Percentiles rank a stretch among this genome's conserved stretches.
Evolutionary conservation across 2,329 filamentous ascomycete species (phyloP).

Genomic region (Colletotrichum abscissum): DNA sequence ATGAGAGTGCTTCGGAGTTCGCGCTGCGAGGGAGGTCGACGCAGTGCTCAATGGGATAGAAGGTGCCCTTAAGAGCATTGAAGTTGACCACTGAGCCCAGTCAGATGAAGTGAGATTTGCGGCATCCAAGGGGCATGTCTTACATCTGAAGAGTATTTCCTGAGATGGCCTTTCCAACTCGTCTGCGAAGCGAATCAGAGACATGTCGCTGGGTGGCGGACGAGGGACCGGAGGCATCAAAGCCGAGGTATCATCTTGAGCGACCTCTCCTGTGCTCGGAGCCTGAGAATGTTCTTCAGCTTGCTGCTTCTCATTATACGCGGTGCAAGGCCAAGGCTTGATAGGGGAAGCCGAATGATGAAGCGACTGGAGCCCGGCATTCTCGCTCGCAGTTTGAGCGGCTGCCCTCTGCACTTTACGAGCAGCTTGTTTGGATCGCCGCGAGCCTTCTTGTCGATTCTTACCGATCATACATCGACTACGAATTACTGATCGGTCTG

Average conservation of each 20-base stretch:
- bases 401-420: not conserved
- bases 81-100: not conserved
- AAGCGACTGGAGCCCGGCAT: not conserved
- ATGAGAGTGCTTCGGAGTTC: conserved; percentile 6
- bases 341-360: not conserved
- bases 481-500: conserved; percentile 13
- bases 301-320: not conserved
- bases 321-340: not conserved
- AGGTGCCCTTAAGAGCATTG: not conserved
- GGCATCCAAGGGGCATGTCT: not conserved
- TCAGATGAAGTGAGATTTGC: not conserved
- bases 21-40: conserved; percentile 10
- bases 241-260: not conserved
- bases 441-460: conserved; percentile 3
- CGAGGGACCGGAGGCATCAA: not conserved
- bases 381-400: not conserved
- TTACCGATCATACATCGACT: conserved; percentile 14
- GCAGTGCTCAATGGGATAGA: conserved; percentile 8
- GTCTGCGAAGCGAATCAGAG: conserved; percentile 4
- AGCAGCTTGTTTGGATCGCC: not conserved
- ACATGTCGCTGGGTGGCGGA: conserved; percentile 2
- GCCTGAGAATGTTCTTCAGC: not conserved
- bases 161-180: conserved; percentile 6
- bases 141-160: conserved; percentile 1
- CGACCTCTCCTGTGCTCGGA: not conserved